Evolutionary conservation across 2,329 filamentous ascomycete genomes (phyloP).

Genomic region (Leptographium procerum): DNA sequence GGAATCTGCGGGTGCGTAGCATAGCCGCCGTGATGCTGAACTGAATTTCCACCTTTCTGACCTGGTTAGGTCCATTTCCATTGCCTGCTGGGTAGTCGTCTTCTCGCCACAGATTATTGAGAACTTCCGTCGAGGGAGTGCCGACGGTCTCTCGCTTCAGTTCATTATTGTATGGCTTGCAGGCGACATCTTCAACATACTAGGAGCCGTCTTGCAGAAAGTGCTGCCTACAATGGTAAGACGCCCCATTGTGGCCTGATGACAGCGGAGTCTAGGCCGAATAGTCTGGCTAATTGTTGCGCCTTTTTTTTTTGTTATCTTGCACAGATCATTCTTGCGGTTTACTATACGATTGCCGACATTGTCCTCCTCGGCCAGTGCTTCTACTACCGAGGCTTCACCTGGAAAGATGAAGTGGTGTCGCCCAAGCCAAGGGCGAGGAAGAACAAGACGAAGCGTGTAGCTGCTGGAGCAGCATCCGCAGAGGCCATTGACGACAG

Average conservation of each 20-base stretch:
- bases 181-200: slow-evolving; percentile 48
- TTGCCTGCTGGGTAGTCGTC: slow-evolving; percentile 95
- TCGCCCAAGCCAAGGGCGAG: slow-evolving; percentile 28
- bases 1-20: slow-evolving; percentile 69
- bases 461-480: background rate
- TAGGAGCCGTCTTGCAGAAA: slow-evolving; percentile 31
- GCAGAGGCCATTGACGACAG: slow-evolving; percentile 14
- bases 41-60: background rate
- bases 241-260: background rate
- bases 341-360: slow-evolving; percentile 17
- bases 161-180: slow-evolving; percentile 90
- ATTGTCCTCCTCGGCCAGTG: slow-evolving; percentile 71
- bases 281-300: background rate
- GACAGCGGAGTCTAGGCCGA: background rate
- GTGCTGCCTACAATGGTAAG: slow-evolving; percentile 83
- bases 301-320: too few species aligned
- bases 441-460: background rate
- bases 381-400: slow-evolving; percentile 91
- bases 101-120: slow-evolving; percentile 82
- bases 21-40: background rate
- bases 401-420: slow-evolving; percentile 43
- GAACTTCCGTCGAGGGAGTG: slow-evolving; percentile 16
- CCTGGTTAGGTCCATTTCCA: slow-evolving; percentile 61
- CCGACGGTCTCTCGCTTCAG: slow-evolving; percentile 29
- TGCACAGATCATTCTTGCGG: slow-evolving; percentile 16